phyloP scores from a whole-genome alignment of 2,329 filamentous ascomycete genomes.

The Fusarium anguioides region DNA sequence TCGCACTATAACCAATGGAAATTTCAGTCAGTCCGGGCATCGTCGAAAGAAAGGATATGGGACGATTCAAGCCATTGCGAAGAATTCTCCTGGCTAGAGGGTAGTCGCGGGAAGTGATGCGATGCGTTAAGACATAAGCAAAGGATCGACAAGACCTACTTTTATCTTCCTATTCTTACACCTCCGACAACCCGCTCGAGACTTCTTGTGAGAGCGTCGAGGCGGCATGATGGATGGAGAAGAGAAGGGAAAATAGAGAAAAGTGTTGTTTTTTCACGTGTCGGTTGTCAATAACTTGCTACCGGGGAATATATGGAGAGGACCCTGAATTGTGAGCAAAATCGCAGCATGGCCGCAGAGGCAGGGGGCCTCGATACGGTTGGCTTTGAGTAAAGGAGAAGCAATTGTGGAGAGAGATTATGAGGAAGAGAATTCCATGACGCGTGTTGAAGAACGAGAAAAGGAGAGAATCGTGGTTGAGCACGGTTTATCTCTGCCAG shows the following conservation, averaged over 20 bases:
- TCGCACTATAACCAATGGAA: conserved; percentile 62
- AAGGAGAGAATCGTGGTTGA: conserved; percentile 44
- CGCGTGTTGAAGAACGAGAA: conserved; percentile 29
- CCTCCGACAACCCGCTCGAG: conserved; percentile 71
- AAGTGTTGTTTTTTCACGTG: conserved; percentile 33
- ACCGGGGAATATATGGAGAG: conserved; percentile 39
- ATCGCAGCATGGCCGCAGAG: conserved; percentile 49
- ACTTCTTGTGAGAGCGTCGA: conserved; percentile 76
- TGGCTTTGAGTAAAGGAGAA: conserved; percentile 23
- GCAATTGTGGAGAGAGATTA: conserved; percentile 39
- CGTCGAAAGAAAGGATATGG: background rate
- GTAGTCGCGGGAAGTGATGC: conserved; percentile 4
- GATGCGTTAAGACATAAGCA: conserved; percentile 13
- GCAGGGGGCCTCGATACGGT: conserved; percentile 35
- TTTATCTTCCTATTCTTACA: conserved; percentile 78
- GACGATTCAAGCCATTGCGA: conserved; percentile 3
- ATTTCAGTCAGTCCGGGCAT: conserved; percentile 26
- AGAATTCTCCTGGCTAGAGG: background rate
- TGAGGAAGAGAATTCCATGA: conserved; percentile 34
- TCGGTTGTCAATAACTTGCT: conserved; percentile 38
- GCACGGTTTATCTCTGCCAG: conserved; percentile 33
- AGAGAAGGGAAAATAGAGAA: background rate
- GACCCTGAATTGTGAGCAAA: conserved; percentile 42
- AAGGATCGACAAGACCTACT: conserved; percentile 54
- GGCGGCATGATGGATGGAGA: conserved; percentile 64